Base-by-base conservation (phyloP, 805 yeast genomes). In the Cyberlindnera mycetangii region DNA sequence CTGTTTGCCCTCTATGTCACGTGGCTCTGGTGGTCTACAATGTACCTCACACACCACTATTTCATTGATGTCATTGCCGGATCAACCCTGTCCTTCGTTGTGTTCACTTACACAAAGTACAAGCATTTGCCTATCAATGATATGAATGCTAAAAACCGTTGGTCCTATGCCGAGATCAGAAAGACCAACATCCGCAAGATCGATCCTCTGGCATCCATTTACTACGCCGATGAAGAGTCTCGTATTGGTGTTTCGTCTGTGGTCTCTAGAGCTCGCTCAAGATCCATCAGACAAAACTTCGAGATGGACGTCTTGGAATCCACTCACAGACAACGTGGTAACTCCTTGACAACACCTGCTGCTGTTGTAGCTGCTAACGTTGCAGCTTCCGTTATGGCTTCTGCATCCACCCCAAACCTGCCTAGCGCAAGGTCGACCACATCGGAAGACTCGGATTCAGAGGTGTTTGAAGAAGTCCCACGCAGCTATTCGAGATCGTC, bases 1-100 rank as follows among this genome's bases (percentile, higher is more conserved):
- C 48, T 86, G 7, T 86, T 89, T 73, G 74, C 83, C 61, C 66
- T 72, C 16, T 93, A 92, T 62, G 93, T 89, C n/a, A 68, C 80
- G 51, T 89, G 96, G 95, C 75, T 93, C 54, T 92, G 98, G 98
- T 93, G 97, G 95, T 78, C 93, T 40, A 93, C 98, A 14, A 92
- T 92, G 99, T 92, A 92, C 65, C 74, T 92, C 59, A 92, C 97
- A 0, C 99, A 92, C 66, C 99, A 92, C 67, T 92, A 92, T 64
- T 93, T 93, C 60, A 80, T 92, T 48, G 98, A 92, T 62, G 77
- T 92, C 42, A 87, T 88, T 58, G 92, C 88, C n/a, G 99, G 99
- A 18, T 92, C 97, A 2, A 75, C 81, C n/a, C 71, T 93, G 45
- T 81, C 96, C 0, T 75, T 82, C 48, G 63, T 76, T 14, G 81